These are phyloP conservation scores for Trichoderma virens DNA, from an alignment of 495 filamentous ascomycete species.

Conservation along the genomic window DNA sequence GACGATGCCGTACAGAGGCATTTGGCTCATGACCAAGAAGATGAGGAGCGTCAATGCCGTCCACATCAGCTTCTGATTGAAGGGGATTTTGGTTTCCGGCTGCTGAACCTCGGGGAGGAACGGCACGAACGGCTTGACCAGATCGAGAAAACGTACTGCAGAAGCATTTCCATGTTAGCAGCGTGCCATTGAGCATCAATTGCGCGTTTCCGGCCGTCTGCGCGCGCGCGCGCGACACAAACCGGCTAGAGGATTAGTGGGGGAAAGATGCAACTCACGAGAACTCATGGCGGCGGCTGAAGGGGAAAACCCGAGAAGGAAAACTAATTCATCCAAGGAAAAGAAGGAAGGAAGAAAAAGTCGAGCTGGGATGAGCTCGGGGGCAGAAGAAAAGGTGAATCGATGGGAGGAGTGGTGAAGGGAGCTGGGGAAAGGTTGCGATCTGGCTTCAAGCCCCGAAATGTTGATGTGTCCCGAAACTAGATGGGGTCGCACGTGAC, in stretches of 20 bases:
- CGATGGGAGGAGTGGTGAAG: slow-evolving; percentile 26
- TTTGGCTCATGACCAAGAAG: slow-evolving; percentile 99
- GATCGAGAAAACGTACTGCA: slow-evolving; percentile 96
- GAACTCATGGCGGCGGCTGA: slow-evolving; percentile 49
- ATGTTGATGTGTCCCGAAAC: slow-evolving; percentile 47
- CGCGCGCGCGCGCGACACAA: slow-evolving; percentile 13
- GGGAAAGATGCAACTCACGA: slow-evolving; percentile 39
- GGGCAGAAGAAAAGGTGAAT: slow-evolving; percentile 24
- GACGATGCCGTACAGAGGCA: slow-evolving; percentile 94
- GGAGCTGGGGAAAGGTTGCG: slow-evolving; percentile 28
- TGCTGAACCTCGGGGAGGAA: slow-evolving; percentile 98
- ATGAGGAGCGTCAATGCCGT: slow-evolving; percentile 93
- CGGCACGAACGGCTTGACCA: slow-evolving; percentile 98
- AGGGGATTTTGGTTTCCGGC: slow-evolving; percentile 92
- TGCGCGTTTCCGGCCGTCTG: slow-evolving; percentile 25
- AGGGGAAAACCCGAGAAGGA: slow-evolving; percentile 23
- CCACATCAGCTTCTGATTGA: slow-evolving; percentile 99
- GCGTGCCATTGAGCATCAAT: slow-evolving; percentile 19
- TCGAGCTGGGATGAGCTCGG: slow-evolving; percentile 26
- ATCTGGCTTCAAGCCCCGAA: slow-evolving; percentile 43
- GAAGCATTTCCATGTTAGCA: slow-evolving; percentile 23
- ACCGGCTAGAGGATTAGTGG: slow-evolving; percentile 42
- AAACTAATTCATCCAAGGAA: slow-evolving; percentile 34
- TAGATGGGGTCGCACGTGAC: slow-evolving; percentile 36
- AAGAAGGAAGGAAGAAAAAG: slow-evolving; percentile 29